These are phyloP conservation scores for Daedaleopsis nitida DNA, from an alignment of 768 basidiomycete genomes.

Conservation along the genomic window DNA sequence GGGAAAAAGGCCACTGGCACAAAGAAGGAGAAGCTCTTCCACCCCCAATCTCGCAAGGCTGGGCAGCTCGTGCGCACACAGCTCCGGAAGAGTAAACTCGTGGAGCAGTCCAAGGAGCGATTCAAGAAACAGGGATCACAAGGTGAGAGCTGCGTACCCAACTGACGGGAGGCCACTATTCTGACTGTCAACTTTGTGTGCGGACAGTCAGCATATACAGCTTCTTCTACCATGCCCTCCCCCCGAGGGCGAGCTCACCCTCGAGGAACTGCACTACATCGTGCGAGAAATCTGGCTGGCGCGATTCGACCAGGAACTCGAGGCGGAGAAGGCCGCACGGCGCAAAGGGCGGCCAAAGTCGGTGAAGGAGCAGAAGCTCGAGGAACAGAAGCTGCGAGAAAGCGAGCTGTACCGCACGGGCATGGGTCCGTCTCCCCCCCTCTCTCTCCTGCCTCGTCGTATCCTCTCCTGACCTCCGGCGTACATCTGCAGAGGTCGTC, in stretches of 20 bases:
- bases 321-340: constrained; percentile 58
- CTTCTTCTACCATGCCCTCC: constrained; percentile 80
- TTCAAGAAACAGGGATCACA: constrained; percentile 55
- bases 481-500: constrained; percentile 58
- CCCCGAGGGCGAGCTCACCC: constrained; percentile 52
- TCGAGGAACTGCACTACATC: constrained; percentile 67
- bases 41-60: constrained; percentile 84
- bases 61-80: constrained; percentile 69
- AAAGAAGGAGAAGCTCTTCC: constrained; percentile 80
- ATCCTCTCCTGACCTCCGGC: constrained; percentile 1
- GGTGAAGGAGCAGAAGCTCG: constrained; percentile 61
- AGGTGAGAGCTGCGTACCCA: constrained; percentile 39
- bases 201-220: constrained; percentile 66
- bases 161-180: not conserved
- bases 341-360: constrained; percentile 80
- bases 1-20: constrained; percentile 29
- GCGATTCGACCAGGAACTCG: constrained; percentile 67
- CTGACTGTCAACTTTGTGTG: not conserved
- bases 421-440: constrained; percentile 54
- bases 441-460: not conserved
- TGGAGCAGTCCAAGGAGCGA: constrained; percentile 55
- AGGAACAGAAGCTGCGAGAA: constrained; percentile 71
- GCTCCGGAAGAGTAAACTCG: constrained; percentile 69
- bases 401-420: constrained; percentile 77
- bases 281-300: constrained; percentile 72